Evolutionary conservation across 345 rosid genomes (phyloP), one percentile per base, ranked within the genome.

Genomic region (Acer yangbiense): DNA sequence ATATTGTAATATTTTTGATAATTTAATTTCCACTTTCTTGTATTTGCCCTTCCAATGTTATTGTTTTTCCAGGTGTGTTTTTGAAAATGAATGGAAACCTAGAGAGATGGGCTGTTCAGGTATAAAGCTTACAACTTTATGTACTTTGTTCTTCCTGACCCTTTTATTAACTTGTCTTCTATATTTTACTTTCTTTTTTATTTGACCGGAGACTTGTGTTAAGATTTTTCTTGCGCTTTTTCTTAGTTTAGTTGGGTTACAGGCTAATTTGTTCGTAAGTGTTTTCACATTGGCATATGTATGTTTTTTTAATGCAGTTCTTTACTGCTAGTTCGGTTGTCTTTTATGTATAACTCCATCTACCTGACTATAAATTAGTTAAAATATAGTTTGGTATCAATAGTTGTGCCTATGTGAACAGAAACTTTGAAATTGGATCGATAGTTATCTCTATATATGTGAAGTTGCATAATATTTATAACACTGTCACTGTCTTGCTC

Each of bases 61-160:
- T 35, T 35, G 39, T 35, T 4, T 4, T 35, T 35, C 39, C 39
- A 35, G 39, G 35, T 32, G 35, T 32, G 35, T 32, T 32, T 3
- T 32, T 32, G 35, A 32, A 32, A 32, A 32, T 32, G 35, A 32
- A 94, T 70, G 99, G 99, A 58, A 94, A 92, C 87, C 88, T 94
- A 16, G 88, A 91, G 81, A 85, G 78, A 74, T 94, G 99, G 99
- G 97, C 98, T 69, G 81, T 89, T 44, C 97, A 94, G 97, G 98
- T 92, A 74, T 74, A 41, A 71, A 29, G 25, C 29, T 20, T 54
- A 3, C 25, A 54, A 25, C 11, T 25, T 72, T 20, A 0, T 21
- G 4, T 25, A 2, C 66, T 18, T n/a, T 65, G n/a, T 35, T 65
- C 69, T 65, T 65, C 20, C 20, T 16, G 44, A 13, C n/a, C 43